Conservation (phyloP, 2,329 filamentous ascomycete genomes). For the Epichloe amarillans region DNA sequence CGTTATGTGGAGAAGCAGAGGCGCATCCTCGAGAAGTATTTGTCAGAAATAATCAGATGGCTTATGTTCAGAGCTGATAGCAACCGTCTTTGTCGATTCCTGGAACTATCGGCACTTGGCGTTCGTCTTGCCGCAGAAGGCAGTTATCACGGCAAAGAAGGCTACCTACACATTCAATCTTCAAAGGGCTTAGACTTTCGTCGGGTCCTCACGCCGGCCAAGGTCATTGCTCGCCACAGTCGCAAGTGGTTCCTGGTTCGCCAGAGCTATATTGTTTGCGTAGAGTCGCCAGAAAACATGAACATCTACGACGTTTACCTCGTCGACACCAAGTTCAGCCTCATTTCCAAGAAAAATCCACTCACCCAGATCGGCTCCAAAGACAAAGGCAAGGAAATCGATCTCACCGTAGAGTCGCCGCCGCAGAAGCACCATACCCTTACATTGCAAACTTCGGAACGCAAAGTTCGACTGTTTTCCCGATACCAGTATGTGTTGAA, state of each 20-base stretch:
- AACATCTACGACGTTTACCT: slow-evolving; percentile 97
- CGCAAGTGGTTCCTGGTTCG: slow-evolving; percentile 98
- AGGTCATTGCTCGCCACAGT: slow-evolving; percentile 69
- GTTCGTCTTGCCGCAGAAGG: slow-evolving; percentile 89
- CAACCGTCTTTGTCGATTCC: slow-evolving; percentile 87
- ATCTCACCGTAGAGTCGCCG: slow-evolving; percentile 24
- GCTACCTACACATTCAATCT: slow-evolving; percentile 82
- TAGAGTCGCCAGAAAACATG: slow-evolving; percentile 98
- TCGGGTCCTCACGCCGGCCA: slow-evolving; percentile 62
- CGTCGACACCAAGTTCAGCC: slow-evolving; percentile 77
- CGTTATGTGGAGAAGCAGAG: slow-evolving; percentile 73
- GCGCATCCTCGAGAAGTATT: slow-evolving; percentile 73
- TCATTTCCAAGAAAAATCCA: slow-evolving; percentile 58
- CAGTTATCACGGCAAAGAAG: slow-evolving; percentile 96
- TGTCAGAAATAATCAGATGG: slow-evolving; percentile 89
- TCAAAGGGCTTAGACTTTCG: slow-evolving; percentile 80
- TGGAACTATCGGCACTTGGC: slow-evolving; percentile 87
- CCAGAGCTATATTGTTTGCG: slow-evolving; percentile 93
- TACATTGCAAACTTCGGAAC: slow-evolving; percentile 79
- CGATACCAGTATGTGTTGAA: slow-evolving; percentile 78
- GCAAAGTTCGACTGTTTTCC: slow-evolving; percentile 81
- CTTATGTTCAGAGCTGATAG: slow-evolving; percentile 94
- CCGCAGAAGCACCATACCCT: slow-evolving; percentile 63
- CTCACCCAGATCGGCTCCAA: slow-evolving; percentile 40
- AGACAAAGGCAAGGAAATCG: slow-evolving; percentile 41